phyloP scores from a whole-genome alignment of 2,329 filamentous ascomycete species.

The Fusarium acutatum region DNA sequence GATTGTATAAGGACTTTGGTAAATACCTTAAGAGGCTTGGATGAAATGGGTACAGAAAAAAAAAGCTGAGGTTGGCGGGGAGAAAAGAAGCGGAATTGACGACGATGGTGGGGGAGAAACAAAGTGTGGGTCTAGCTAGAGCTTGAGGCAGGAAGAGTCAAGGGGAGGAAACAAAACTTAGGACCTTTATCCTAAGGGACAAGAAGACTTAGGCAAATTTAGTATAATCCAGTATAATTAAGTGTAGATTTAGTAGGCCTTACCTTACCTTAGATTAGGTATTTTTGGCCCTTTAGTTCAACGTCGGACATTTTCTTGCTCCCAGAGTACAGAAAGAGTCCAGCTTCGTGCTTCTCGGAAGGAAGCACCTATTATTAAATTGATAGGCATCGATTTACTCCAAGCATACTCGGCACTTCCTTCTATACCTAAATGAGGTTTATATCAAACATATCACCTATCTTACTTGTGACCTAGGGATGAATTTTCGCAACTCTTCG shows the following conservation, averaged over 20 bases:
- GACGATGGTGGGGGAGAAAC: constrained; percentile 34
- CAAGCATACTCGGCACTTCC: no score
- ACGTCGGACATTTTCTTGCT: neutral
- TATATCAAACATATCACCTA: neutral
- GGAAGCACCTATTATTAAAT: neutral
- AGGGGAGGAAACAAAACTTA: neutral
- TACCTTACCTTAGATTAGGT: neutral
- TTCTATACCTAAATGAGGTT: no score
- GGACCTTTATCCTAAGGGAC: neutral
- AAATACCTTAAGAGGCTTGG: neutral
- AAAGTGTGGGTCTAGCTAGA: constrained; percentile 29
- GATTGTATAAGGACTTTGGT: constrained; percentile 34
- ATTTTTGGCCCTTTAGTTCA: neutral
- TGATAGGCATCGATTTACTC: no score
- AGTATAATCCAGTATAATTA: neutral
- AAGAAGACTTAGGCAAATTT: neutral
- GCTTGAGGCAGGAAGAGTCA: neutral
- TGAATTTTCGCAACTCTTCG: neutral
- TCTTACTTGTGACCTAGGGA: neutral
- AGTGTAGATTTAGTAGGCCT: neutral
- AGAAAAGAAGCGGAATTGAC: constrained; percentile 33
- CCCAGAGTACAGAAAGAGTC: neutral
- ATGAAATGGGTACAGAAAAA: constrained; percentile 9
- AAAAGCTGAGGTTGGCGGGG: constrained; percentile 38
- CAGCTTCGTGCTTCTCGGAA: neutral